Evolutionary conservation across 306 rosid genomes (phyloP).

Genomic region (Trifolium subterraneum): DNA sequence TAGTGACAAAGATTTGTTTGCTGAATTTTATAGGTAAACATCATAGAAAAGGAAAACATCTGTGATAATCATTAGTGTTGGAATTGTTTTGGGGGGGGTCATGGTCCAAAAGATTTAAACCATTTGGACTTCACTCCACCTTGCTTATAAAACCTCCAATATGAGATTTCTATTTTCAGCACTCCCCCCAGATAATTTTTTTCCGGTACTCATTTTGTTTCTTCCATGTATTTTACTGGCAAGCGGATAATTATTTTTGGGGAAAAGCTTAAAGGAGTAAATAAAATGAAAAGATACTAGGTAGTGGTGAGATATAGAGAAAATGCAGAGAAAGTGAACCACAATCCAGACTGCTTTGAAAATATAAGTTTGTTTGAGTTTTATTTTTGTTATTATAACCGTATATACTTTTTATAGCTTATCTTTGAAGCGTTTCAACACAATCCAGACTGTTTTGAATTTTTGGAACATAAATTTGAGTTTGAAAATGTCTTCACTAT

Average conservation of each 20-base stretch:
- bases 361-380: background rate
- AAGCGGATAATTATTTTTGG: too few species aligned
- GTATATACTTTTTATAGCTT: too few species aligned
- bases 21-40: conserved; percentile 72
- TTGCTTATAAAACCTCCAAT: background rate
- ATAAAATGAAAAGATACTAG: too few species aligned
- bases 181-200: too few species aligned
- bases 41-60: conserved; percentile 22
- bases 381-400: background rate
- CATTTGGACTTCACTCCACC: background rate
- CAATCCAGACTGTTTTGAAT: too few species aligned
- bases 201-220: too few species aligned
- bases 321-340: background rate
- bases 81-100: background rate
- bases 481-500: background rate
- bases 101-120: background rate
- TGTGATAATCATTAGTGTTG: conserved; percentile 12
- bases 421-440: background rate
- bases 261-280: too few species aligned
- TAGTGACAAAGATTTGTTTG: conserved; percentile 84
- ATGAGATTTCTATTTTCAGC: background rate
- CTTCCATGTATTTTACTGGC: too few species aligned
- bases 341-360: too few species aligned
- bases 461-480: too few species aligned
- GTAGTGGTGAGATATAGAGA: background rate